Conservation (phyloP, 345 rosid genomes). For the Salix dunnii region DNA sequence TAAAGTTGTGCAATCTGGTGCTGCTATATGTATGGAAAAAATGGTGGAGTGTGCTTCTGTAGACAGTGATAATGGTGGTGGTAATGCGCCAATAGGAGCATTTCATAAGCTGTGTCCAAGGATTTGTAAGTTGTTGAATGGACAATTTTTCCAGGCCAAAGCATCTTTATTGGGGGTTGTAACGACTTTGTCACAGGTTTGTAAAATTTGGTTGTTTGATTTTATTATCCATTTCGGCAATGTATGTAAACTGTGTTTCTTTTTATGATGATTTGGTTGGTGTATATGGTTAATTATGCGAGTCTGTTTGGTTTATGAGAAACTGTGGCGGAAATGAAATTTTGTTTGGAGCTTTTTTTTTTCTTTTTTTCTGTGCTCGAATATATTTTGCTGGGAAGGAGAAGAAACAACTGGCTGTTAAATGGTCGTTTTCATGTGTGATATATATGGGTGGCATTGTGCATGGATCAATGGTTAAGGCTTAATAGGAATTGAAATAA, state of each 20-base stretch:
- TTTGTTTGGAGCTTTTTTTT: not conserved
- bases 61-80: slow-evolving; percentile 5
- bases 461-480: not conserved
- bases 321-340: not conserved
- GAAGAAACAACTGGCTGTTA: not conserved
- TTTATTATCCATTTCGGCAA: not conserved
- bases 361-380: not conserved
- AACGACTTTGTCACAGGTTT: slow-evolving; percentile 80
- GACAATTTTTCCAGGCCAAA: slow-evolving; percentile 74
- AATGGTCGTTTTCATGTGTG: not conserved
- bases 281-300: not conserved
- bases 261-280: not conserved
- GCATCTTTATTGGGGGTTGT: slow-evolving; percentile 78
- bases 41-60: slow-evolving; percentile 70
- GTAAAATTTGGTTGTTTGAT: slow-evolving; percentile 16
- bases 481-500: not conserved
- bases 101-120: slow-evolving; percentile 86
- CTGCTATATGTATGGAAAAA: slow-evolving; percentile 84
- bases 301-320: not conserved
- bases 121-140: slow-evolving; percentile 84
- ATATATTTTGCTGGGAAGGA: not conserved
- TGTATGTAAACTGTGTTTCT: not conserved
- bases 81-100: slow-evolving; percentile 45
- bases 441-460: not conserved
- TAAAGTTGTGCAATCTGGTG: slow-evolving; percentile 84